phyloP scores from a whole-genome alignment of 257 asterid species.

The Anisodus tanguticus region DNA sequence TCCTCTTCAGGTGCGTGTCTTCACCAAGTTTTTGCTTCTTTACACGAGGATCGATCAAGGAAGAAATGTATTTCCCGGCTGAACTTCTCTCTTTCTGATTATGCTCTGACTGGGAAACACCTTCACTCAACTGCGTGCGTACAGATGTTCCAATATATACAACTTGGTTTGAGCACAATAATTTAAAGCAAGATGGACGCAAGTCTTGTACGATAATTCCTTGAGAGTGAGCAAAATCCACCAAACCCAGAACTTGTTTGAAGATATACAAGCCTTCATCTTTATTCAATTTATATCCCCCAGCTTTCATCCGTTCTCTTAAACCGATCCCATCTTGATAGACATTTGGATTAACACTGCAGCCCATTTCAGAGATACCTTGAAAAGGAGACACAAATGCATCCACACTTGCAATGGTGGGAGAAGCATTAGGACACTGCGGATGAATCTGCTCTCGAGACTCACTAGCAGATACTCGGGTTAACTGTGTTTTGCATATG shows the following conservation, averaged over 20 bases:
- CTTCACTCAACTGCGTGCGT: constrained; percentile 40
- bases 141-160: constrained; percentile 63
- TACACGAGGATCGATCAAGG: constrained; percentile 42
- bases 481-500: constrained; percentile 54
- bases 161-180: constrained; percentile 59
- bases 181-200: constrained; percentile 79
- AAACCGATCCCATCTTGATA: constrained; percentile 56
- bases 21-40: constrained; percentile 68
- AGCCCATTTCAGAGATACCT: constrained; percentile 46
- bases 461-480: constrained; percentile 48
- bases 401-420: constrained; percentile 41
- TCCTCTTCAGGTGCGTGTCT: constrained; percentile 41
- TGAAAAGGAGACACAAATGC: constrained; percentile 45
- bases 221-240: constrained; percentile 69
- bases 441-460: constrained; percentile 40
- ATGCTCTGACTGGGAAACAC: constrained; percentile 40
- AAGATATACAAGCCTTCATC: constrained; percentile 69
- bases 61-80: constrained; percentile 40
- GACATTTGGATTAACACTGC: constrained; percentile 38
- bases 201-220: constrained; percentile 67
- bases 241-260: constrained; percentile 75
- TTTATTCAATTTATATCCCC: constrained; percentile 58
- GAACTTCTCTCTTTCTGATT: constrained; percentile 55
- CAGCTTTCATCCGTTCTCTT: constrained; percentile 77
- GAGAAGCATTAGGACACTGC: constrained; percentile 43